Evolutionary conservation across 371 early-diverging fungal species (phyloP).

Genomic region (Apophysomyces elegans): DNA sequence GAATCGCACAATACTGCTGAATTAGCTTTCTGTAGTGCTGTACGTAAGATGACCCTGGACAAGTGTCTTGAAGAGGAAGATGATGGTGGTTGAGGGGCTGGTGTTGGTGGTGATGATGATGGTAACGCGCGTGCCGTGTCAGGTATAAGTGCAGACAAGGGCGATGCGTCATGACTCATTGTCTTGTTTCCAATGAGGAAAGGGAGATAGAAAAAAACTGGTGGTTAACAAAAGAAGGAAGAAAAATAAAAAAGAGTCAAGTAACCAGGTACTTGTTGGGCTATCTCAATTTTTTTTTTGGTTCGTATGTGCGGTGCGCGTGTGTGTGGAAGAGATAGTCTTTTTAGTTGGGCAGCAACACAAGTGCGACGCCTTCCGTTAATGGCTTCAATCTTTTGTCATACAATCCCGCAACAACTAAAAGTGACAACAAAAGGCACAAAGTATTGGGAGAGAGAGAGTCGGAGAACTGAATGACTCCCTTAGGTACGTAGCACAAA

Average conservation of each 20-base stretch:
- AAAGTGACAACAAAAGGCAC: constrained; percentile 5
- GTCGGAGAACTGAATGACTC: constrained; percentile 6
- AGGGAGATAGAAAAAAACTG: neutral
- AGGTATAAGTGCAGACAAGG: constrained; percentile 3
- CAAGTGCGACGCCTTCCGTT: constrained; percentile 4
- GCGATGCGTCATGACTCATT: constrained; percentile 6
- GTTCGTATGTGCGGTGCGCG: no score
- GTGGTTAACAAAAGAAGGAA: neutral
- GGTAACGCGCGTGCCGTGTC: neutral
- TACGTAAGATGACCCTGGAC: constrained; percentile 44
- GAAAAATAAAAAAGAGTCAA: constrained; percentile 7
- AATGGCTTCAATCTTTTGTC: neutral
- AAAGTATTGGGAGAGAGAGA: neutral
- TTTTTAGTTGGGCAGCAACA: constrained; percentile 6
- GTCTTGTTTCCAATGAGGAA: constrained; percentile 4
- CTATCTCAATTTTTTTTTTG: neutral
- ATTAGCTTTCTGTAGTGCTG: constrained; percentile 54
- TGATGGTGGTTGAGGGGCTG: constrained; percentile 19
- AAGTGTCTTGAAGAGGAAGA: constrained; percentile 31
- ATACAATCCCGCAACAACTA: neutral
- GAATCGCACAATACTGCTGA: constrained; percentile 51
- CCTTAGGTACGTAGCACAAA: neutral
- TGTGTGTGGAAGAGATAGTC: no score
- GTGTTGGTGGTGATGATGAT: constrained; percentile 22
- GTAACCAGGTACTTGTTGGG: neutral